phyloP scores from a whole-genome alignment of 176 grass and related monocot species.

The Poa pratensis region DNA sequence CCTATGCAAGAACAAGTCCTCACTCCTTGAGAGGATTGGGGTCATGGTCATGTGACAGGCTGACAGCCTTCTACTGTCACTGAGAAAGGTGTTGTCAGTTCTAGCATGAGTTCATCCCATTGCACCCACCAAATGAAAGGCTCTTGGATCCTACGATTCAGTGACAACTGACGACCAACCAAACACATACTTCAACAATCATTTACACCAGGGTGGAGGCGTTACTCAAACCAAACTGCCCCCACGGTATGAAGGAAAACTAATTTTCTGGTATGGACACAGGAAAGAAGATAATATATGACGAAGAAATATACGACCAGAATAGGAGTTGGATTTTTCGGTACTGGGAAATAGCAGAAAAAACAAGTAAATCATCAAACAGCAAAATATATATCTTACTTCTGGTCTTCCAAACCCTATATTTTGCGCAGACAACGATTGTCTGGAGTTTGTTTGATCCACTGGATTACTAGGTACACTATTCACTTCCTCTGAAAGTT shows the following conservation, averaged over 20 bases:
- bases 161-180: neutral
- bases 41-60: neutral
- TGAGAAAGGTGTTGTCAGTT: neutral
- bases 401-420: slow-evolving; percentile 53
- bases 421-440: slow-evolving; percentile 48
- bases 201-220: neutral
- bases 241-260: neutral
- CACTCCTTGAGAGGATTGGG: neutral
- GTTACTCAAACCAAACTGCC: neutral
- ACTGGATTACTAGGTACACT: slow-evolving; percentile 57
- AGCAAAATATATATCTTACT: slow-evolving; percentile 53
- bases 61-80: neutral
- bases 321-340: neutral
- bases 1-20: slow-evolving; percentile 15
- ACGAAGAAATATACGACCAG: neutral
- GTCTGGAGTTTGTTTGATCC: slow-evolving; percentile 59
- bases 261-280: slow-evolving; percentile 10
- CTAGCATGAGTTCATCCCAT: slow-evolving; percentile 9
- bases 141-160: slow-evolving; percentile 5
- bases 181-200: neutral
- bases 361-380: slow-evolving; percentile 35
- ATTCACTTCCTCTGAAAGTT: slow-evolving; percentile 88
- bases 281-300: neutral
- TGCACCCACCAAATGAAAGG: neutral
- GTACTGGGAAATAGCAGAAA: slow-evolving; percentile 10